Evolutionary conservation across 2,329 filamentous ascomycete genomes (phyloP), one percentile per base, ranked within the genome.

Genomic region (Colletotrichum orchidophilum): DNA sequence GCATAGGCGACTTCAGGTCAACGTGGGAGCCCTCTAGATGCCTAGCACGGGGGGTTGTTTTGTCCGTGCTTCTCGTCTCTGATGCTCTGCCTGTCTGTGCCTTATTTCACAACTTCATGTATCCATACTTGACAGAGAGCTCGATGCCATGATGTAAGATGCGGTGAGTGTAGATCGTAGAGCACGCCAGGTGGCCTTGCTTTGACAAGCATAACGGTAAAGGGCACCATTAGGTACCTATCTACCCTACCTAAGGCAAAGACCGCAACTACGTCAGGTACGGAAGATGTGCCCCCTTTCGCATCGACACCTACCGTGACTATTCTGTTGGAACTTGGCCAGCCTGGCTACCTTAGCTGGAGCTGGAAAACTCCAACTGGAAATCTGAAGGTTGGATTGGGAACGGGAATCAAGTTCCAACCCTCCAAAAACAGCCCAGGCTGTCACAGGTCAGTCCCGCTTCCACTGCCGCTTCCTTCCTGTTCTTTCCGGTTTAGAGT

Each of bases 1-100:
- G n/a, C 49, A 42, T 31, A 31, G 49, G 57, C 52, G 57, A 63
- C 57, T 71, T 71, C 63, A 68, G 68, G 68, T 68, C 26, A 31
- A 63, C 29, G 29, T 58, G 53, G 39, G 18, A 46, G 39, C 39
- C 18, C 15, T 18, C 52, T 46, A 31, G 27, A 26, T 31, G 5
- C 49, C 39, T 61, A 21, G 33, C 21, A 24, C 24, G 15, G 63
- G 53, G 13, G 29, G 39, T 46, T 63, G 39, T 50, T 29, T 42
- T 42, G 55, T 63, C 63, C 64, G 68, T 71, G 57, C 57, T 29
- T 62, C 68, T 31, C 57, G 57, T 33, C 63, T 39, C 26, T 50
- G 29, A 42, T 9, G 29, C 53, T 13, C 29, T 18, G 29, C 27
- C 27, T 62, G 39, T 18, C 39, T n/a, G 39, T n/a, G n/a, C 39